Evolutionary conservation across 2,329 filamentous ascomycete genomes (phyloP).

Genomic region (Penicillium sclerotiorum): DNA sequence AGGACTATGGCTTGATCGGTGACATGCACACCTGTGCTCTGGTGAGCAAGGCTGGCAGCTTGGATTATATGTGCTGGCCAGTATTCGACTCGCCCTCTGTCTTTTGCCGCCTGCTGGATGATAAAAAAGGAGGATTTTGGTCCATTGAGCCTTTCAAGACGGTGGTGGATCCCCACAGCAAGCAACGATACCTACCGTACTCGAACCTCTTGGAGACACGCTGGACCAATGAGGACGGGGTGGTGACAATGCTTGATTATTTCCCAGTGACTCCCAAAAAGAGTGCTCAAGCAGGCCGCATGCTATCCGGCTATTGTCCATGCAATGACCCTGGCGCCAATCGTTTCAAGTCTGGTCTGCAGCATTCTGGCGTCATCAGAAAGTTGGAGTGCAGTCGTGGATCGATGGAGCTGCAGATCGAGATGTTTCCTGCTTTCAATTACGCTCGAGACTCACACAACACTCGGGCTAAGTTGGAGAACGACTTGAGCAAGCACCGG

Average conservation of each 20-base stretch:
- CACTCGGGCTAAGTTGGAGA: conserved; percentile 33
- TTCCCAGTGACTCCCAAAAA: conserved; percentile 70
- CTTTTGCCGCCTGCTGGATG: conserved; percentile 74
- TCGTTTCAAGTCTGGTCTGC: conserved; percentile 52
- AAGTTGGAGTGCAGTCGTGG: conserved; percentile 74
- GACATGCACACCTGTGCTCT: conserved; percentile 79
- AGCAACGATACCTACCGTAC: conserved; percentile 75
- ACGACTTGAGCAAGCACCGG: conserved; percentile 38
- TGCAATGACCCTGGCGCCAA: conserved; percentile 47
- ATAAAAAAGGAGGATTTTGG: conserved; percentile 74
- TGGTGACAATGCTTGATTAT: conserved; percentile 73
- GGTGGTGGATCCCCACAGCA: conserved; percentile 60
- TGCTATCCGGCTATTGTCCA: conserved; percentile 38
- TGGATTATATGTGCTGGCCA: conserved; percentile 82
- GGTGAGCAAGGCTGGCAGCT: conserved; percentile 71
- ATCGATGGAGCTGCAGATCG: conserved; percentile 64
- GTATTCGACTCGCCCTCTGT: conserved; percentile 77
- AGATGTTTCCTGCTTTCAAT: conserved; percentile 72
- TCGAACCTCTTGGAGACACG: conserved; percentile 76
- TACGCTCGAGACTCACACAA: conserved; percentile 67
- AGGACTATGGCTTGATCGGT: conserved; percentile 78
- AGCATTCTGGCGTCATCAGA: conserved; percentile 58
- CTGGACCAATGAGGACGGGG: conserved; percentile 76
- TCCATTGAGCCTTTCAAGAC: conserved; percentile 59
- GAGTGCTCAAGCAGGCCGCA: conserved; percentile 40